Evolutionary conservation across 345 rosid species (phyloP).

Genomic region (Toxicodendron radicans): DNA sequence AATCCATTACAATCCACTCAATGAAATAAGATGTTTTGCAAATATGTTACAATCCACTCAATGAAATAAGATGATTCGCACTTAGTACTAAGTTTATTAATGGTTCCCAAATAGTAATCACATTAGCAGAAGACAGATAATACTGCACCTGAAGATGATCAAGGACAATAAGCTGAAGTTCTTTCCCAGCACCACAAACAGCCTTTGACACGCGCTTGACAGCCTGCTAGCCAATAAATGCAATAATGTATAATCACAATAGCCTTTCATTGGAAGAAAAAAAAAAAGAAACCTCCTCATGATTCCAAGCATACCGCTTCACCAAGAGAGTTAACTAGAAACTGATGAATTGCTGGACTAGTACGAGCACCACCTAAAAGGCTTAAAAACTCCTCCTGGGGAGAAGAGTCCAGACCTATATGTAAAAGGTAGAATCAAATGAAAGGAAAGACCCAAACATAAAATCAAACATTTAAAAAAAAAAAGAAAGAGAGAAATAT

Average conservation of each 20-base stretch:
- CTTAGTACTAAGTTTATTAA: not conserved
- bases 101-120: slow-evolving; percentile 9
- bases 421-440: slow-evolving; percentile 22
- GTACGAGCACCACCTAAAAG: slow-evolving; percentile 86
- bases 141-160: slow-evolving; percentile 82
- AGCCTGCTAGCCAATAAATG: slow-evolving; percentile 50
- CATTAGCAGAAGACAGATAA: slow-evolving; percentile 18
- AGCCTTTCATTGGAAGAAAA: slow-evolving; percentile 17
- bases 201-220: slow-evolving; percentile 82
- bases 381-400: slow-evolving; percentile 94
- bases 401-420: slow-evolving; percentile 79
- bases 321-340: slow-evolving; percentile 79
- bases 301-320: slow-evolving; percentile 61
- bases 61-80: slow-evolving; percentile 11
- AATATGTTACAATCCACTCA: slow-evolving; percentile 1
- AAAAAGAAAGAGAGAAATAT: not conserved
- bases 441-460: slow-evolving; percentile 20
- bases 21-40: slow-evolving; percentile 11
- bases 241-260: slow-evolving; percentile 9
- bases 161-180: slow-evolving; percentile 77
- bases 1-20: slow-evolving; percentile 5
- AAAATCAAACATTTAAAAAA: slow-evolving; percentile 12
- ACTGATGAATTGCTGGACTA: slow-evolving; percentile 90
- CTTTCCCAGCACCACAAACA: slow-evolving; percentile 89
- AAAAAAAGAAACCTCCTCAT: slow-evolving; percentile 6